Evolutionary conservation across 2,329 filamentous ascomycete species (phyloP), one percentile per base, ranked within the genome.

Genomic region (Shiraia sp.): DNA sequence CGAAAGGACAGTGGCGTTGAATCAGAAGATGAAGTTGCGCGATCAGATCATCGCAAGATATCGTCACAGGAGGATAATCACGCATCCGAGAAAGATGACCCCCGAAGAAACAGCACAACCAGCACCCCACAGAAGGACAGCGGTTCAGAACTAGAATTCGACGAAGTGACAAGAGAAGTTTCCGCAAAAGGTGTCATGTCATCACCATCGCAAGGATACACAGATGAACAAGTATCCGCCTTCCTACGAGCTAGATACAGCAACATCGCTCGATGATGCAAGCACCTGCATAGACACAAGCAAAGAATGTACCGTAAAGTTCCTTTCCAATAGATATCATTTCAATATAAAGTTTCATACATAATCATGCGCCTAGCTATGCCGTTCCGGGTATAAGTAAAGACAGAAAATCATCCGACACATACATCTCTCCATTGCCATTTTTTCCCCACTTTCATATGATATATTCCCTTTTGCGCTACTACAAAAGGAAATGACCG

Each of bases 241-340:
- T 56, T 57, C 27, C 38, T 62, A 12, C 51, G 61, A 10, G 49
- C 47, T 6, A 59, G 53, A 34, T 49, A 45, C 36, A 55, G 57
- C 23, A 51, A 34, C 32, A 24, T 41, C 9, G 26, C 24, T n/a
- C 28, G 14, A 42, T 24, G 12, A 14, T 12, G n/a, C 13, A 14
- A 8, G 19, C 19, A 22, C 19, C 14, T 24, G 16, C 6, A 24
- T 10, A 10, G 14, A 16, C 2, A 26, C 22, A 22, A 8, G 4
- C 19, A 22, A 5, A 22, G 19, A 22, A 22, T 4, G 8, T 22
- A 8, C 19, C 8, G 8, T 22, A 22, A 22, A 8, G 8, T 22
- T 22, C 19, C 19, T 5, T 22, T 22, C 19, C 19, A 22, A 22
- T 22, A 22, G 19, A 22, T 22, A 22, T 22, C 19, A 22, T 22